Evolutionary conservation across 768 basidiomycete species (phyloP), one percentile per base, ranked within the genome.

Genomic region (Fomitopsis serialis): DNA sequence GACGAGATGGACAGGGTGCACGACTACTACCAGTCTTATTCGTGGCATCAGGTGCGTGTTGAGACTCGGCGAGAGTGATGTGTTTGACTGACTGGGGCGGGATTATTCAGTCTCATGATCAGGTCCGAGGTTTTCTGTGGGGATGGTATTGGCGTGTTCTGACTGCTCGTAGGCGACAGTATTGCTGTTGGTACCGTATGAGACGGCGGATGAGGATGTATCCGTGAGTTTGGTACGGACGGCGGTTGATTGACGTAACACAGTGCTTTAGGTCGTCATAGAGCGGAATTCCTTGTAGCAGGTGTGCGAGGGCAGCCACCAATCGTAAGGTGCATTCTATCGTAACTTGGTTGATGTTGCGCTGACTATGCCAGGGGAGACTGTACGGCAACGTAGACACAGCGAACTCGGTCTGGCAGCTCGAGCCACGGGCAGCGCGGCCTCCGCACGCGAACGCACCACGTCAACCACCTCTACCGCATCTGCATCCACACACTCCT

Each of bases 11-110:
- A 63, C 54, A 61, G 60, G 45, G 49, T 55, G 15, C 54, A 63
- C 57, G 64, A 67, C 50, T 54, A 61, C 43, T 61, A 67, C 59
- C 72, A 71, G 45, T 70, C 77, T 19, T 92, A 92, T 62, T 89
- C 89, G 58, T 92, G 89, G 89, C 90, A 92, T 69, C 89, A 92
- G 81, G 89, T 89, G 63, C 57, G 78, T 67, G 48, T 17, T 27
- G 50, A 7, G 8, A 17, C 48, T 42, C 46, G 15, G 47, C 7
- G 17, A 27, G 27, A 7, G 24, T 17, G 37, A 15, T 7, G 15
- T 5, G 15, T 15, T 17, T 6, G 19, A 40, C 37, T 40, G 15
- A 40, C 37, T 40, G 37, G 15, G 37, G 37, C 13, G 6, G 37
- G 37, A 17, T 40, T 40, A 40, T 46, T 32, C 29, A 92, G 89